A percentile compares a stretch with the other conserved stretches of the same genome.
These are phyloP conservation scores for Trypethelium eluteriae DNA, from an alignment of 495 filamentous ascomycete species.

Conservation along the genomic window DNA sequence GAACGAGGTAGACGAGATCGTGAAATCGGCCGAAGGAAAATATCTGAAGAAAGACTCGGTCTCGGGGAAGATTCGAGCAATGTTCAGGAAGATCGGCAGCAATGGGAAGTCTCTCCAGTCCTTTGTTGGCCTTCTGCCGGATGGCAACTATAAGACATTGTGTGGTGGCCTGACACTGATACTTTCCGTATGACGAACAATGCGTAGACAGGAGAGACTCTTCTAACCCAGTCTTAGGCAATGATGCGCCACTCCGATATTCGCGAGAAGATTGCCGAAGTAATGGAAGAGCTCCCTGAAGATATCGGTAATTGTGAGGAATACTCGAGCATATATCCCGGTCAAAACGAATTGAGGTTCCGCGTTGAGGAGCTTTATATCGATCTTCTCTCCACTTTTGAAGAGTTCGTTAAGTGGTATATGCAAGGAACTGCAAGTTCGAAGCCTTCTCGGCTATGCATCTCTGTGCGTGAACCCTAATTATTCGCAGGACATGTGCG, in stretches of 20 bases:
- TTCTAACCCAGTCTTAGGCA: neutral
- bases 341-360: neutral
- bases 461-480: neutral
- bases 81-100: slow-evolving; percentile 15
- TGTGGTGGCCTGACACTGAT: slow-evolving; percentile 16
- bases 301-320: neutral
- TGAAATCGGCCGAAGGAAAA: neutral
- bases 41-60: neutral
- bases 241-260: slow-evolving; percentile 13
- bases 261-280: slow-evolving; percentile 12
- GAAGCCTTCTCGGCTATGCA: neutral
- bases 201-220: neutral
- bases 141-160: slow-evolving; percentile 18
- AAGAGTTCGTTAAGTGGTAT: slow-evolving; percentile 2
- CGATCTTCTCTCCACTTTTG: neutral
- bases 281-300: slow-evolving; percentile 10
- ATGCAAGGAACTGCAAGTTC: neutral
- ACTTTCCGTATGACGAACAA: slow-evolving; percentile 2
- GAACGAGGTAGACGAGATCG: slow-evolving; percentile 13
- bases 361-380: neutral
- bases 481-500: neutral
- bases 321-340: neutral
- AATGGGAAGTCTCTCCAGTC: slow-evolving; percentile 15
- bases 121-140: slow-evolving; percentile 14
- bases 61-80: slow-evolving; percentile 12